These are phyloP conservation scores for Penicillium canariense DNA, from an alignment of 495 filamentous ascomycete species.

Conservation along the genomic window DNA sequence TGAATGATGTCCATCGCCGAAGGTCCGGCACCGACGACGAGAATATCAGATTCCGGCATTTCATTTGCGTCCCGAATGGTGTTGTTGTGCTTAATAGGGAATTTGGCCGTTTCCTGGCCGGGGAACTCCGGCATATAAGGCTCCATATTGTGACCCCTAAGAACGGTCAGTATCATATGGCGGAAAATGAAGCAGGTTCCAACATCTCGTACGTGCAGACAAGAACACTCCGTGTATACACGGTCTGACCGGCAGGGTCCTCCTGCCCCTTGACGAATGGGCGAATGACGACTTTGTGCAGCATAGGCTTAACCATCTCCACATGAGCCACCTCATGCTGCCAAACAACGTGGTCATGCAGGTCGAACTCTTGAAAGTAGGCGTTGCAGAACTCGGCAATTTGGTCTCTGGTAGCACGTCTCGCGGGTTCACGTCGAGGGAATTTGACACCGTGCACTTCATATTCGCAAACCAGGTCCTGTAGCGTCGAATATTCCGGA, in stretches of 20 bases:
- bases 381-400: slow-evolving; percentile 8
- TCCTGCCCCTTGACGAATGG: slow-evolving; percentile 1
- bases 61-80: slow-evolving; percentile 6
- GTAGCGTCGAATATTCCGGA: slow-evolving; percentile 7
- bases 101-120: slow-evolving; percentile 8
- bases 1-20: slow-evolving; percentile 9
- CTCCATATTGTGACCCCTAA: slow-evolving; percentile 4
- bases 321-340: slow-evolving; percentile 2
- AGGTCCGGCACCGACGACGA: slow-evolving; percentile 6
- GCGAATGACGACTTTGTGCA: slow-evolving; percentile 3
- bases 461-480: slow-evolving; percentile 7
- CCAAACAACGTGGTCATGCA: slow-evolving; percentile 4
- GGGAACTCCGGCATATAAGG: slow-evolving; percentile 9
- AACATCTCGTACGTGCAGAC: slow-evolving; percentile 2
- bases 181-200: neutral
- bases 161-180: neutral
- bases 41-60: slow-evolving; percentile 3
- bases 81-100: slow-evolving; percentile 9
- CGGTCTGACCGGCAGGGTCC: neutral
- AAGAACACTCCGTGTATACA: slow-evolving; percentile 11
- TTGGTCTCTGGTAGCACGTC: slow-evolving; percentile 6
- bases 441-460: slow-evolving; percentile 6
- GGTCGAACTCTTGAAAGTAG: slow-evolving; percentile 6
- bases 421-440: slow-evolving; percentile 4
- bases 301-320: slow-evolving; percentile 11